Base-by-base conservation (phyloP, 176 grass and related monocot genomes). In the Ananas comosus region DNA sequence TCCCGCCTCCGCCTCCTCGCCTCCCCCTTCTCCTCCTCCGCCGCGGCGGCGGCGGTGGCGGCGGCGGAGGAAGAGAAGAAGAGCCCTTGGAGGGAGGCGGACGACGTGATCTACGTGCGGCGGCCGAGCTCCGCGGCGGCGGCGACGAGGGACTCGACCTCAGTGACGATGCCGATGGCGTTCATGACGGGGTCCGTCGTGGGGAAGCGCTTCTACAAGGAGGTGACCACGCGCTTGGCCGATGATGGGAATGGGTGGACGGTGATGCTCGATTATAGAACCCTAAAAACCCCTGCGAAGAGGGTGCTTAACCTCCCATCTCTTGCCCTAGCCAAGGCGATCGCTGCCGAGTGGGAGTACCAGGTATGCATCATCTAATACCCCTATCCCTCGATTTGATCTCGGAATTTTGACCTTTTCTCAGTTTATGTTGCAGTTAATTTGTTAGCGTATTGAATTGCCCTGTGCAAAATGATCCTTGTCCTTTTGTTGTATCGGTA, bases 221-320 rank as follows among this genome's bases (percentile, higher is more conserved):
- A 85, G 72, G 83, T 80, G 48, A 99, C 94, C 51, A 88, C 86
- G 23, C 86, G 94, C 21, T 72, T 58, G 50, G 86, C 89, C 64
- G 89, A 93, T 49, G 94, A 99, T 65, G 94, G 94, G 5, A 99
- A 99, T 59, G 94, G 89, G 33, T 99, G 94, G 94, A 86, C 94
- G 9, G 94, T 99, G 74, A 99, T 99, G 89, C 89, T 99, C n/a
- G 94, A 99, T 64, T 99, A 99, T 83, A 78, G 89, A 61, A 99
- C 94, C 23, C 86, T 99, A 49, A 99, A 99, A 71, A 80, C 89
- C 50, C 94, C 94, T 13, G 86, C 86, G 1, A 99, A 99, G 78
- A 70, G 89, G 1, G 79, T 57, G 16, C 80, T 99, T 71, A 99
- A 93, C 82, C 87, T 99, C 51, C 82, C 72, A 64, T 85, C 81